Conservation (phyloP, 108 stramenopile genomes). For the Skeletonema menzelii region DNA sequence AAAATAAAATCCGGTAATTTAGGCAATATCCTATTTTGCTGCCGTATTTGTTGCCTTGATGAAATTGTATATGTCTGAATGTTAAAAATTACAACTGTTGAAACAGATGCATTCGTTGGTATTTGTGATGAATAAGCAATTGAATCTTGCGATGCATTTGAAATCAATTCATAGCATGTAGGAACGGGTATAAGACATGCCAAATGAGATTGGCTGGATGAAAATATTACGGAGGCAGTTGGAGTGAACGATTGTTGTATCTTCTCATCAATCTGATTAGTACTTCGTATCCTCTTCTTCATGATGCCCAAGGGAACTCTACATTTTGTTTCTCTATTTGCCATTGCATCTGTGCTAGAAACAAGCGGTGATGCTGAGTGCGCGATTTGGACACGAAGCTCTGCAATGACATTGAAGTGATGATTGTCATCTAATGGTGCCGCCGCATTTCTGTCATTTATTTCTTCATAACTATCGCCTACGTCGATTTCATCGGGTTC, state of each 20-base stretch:
- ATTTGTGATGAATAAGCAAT: background rate
- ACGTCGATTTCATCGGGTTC: background rate
- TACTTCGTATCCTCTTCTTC: slow-evolving; percentile 5
- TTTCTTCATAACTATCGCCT: background rate
- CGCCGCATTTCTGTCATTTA: background rate
- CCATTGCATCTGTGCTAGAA: slow-evolving; percentile 28
- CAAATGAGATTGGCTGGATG: slow-evolving; percentile 30
- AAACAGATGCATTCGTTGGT: background rate
- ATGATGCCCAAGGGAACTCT: slow-evolving; percentile 41
- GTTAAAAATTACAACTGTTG: slow-evolving; percentile 35
- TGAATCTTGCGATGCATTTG: background rate
- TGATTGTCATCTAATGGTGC: background rate
- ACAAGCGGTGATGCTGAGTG: slow-evolving; percentile 23
- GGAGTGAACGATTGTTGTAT: slow-evolving; percentile 10
- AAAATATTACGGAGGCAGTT: slow-evolving; percentile 33
- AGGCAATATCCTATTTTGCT: slow-evolving; percentile 17
- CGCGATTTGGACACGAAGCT: slow-evolving; percentile 42
- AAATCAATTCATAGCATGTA: slow-evolving; percentile 15
- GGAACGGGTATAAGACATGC: slow-evolving; percentile 41
- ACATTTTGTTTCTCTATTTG: slow-evolving; percentile 41
- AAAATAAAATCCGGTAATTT: slow-evolving; percentile 35
- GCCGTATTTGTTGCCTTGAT: slow-evolving; percentile 16
- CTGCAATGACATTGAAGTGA: slow-evolving; percentile 33
- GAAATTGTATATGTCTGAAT: slow-evolving; percentile 27
- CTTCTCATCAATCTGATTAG: background rate